phyloP scores from a whole-genome alignment of 2,329 filamentous ascomycete species.

The Pezicula rhizophila region DNA sequence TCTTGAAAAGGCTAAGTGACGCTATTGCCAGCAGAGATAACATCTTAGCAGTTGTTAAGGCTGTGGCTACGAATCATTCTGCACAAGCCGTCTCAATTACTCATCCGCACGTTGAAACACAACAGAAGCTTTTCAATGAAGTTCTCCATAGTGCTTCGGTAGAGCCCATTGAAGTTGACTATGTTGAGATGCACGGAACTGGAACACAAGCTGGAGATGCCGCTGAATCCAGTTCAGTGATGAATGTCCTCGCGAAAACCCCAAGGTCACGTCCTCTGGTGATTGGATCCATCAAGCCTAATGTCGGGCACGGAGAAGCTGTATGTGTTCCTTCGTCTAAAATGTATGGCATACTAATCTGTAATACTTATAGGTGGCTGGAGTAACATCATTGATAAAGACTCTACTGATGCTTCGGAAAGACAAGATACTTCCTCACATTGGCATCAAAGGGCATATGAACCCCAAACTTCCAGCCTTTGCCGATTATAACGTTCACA shows the following conservation, averaged over 20 bases:
- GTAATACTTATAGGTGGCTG: background rate
- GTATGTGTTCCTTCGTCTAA: background rate
- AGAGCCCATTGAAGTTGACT: constrained; percentile 68
- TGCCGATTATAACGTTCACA: constrained; percentile 26
- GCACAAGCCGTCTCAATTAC: constrained; percentile 23
- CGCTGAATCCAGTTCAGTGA: constrained; percentile 72
- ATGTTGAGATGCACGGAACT: constrained; percentile 82
- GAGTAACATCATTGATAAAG: constrained; percentile 3
- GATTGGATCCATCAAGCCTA: constrained; percentile 4
- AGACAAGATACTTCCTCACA: constrained; percentile 1
- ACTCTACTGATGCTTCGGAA: constrained; percentile 1
- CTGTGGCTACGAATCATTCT: constrained; percentile 71
- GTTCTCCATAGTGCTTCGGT: constrained; percentile 65
- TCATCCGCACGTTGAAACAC: constrained; percentile 69
- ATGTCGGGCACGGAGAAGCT: constrained; percentile 3
- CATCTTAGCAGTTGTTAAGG: constrained; percentile 36
- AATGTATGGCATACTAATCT: too few species aligned
- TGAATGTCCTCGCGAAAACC: constrained; percentile 45
- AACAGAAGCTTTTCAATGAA: constrained; percentile 61
- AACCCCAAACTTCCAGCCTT: constrained; percentile 13
- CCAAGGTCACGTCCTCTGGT: background rate
- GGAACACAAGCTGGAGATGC: constrained; percentile 78
- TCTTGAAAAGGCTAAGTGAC: constrained; percentile 76
- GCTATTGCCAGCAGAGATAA: constrained; percentile 68
- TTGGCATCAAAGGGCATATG: constrained; percentile 16